Conservation (phyloP, 176 grass and related monocot genomes). For the Paspalum vaginatum region DNA sequence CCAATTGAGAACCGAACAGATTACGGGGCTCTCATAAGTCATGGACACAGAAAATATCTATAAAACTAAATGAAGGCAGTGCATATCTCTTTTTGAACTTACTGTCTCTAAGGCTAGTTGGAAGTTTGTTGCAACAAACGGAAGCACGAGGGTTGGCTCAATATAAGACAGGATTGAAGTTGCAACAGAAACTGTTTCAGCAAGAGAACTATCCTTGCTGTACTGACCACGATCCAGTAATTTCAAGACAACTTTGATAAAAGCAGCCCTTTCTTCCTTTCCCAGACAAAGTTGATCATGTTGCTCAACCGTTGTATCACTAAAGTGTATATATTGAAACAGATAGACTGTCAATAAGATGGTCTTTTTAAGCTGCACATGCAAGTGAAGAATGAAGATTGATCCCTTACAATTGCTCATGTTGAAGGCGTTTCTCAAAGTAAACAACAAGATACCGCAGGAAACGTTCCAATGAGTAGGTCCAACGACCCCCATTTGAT, state of each 20-base stretch:
- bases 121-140: conserved; percentile 81
- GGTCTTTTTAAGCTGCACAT: background rate
- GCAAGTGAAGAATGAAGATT: conserved; percentile 42
- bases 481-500: conserved; percentile 97
- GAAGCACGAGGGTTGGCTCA: conserved; percentile 86
- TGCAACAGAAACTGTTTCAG: conserved; percentile 84
- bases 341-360: conserved; percentile 36
- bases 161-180: conserved; percentile 90
- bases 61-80: conserved; percentile 26
- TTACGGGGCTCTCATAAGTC: background rate
- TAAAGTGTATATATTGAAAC: conserved; percentile 38
- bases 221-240: conserved; percentile 94
- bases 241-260: conserved; percentile 83
- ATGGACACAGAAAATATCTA: conserved; percentile 27
- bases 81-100: conserved; percentile 49
- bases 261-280: conserved; percentile 69
- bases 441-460: conserved; percentile 78
- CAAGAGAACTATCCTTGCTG: conserved; percentile 92
- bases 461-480: conserved; percentile 80
- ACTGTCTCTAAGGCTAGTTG: conserved; percentile 93
- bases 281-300: conserved; percentile 52
- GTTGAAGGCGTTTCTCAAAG: conserved; percentile 81
- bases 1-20: conserved; percentile 24
- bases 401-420: conserved; percentile 81
- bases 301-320: conserved; percentile 43